Conservation (phyloP, 179 eudicot genomes). For the Patellifolia procumbens region DNA sequence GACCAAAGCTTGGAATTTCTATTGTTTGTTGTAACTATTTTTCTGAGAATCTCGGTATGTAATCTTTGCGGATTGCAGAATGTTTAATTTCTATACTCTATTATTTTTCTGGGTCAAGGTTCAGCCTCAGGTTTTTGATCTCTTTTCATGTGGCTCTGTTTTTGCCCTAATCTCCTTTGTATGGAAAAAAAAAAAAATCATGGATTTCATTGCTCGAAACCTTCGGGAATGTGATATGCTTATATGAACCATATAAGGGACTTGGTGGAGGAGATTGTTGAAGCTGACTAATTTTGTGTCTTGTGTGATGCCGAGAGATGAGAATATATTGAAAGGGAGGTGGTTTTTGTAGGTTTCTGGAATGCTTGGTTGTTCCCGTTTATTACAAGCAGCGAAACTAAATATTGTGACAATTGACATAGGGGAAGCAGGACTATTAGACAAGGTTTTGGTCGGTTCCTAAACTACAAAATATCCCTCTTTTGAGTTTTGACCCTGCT, state of each 20-base stretch:
- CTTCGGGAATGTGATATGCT: not conserved
- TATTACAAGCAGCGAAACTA: not conserved
- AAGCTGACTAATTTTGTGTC: not conserved
- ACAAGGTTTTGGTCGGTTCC: conserved; percentile 10
- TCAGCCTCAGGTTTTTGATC: not conserved
- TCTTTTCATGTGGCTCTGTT: not conserved
- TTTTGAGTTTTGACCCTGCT: not conserved
- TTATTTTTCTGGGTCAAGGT: conserved; percentile 38
- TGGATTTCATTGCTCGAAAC: not conserved
- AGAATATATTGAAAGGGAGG: conserved; percentile 20
- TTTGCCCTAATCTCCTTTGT: not conserved
- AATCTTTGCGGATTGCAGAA: conserved; percentile 35
- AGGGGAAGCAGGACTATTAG: not conserved
- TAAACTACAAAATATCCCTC: not conserved
- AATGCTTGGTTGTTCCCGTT: not conserved
- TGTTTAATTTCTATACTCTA: conserved; percentile 31
- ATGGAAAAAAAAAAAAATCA: not conserved
- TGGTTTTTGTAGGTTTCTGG: conserved; percentile 7
- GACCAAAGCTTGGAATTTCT: conserved; percentile 36
- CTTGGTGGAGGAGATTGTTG: conserved; percentile 16
- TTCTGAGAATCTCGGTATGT: conserved; percentile 36
- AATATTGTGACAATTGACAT: not conserved
- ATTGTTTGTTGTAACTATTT: conserved; percentile 45
- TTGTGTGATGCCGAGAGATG: not conserved
- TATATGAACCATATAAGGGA: not conserved